Percentiles rank a stretch among this genome's conserved stretches.
Evolutionary conservation across 352 stramenopile species (phyloP).

Genomic region (Globisporangium splendens): DNA sequence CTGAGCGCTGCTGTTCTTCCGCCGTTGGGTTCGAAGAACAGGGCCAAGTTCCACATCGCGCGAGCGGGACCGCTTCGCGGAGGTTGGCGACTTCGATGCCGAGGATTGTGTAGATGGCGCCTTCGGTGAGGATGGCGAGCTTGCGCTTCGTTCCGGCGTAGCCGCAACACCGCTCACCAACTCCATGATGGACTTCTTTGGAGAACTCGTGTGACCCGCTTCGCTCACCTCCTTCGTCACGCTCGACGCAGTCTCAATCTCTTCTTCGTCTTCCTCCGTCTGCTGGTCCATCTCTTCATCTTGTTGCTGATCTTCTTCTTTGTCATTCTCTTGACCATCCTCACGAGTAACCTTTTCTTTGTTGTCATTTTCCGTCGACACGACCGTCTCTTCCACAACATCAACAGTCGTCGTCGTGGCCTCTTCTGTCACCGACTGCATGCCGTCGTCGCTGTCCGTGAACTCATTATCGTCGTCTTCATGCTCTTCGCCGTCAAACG

Average conservation of each 20-base stretch:
- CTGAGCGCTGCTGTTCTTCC: slow-evolving; percentile 41
- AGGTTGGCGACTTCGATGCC: slow-evolving; percentile 3
- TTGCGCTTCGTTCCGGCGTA: not conserved
- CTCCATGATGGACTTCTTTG: slow-evolving; percentile 4
- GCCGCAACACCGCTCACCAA: not conserved
- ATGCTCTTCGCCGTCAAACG: slow-evolving; percentile 17
- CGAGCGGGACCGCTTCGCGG: slow-evolving; percentile 18
- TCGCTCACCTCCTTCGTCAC: not conserved
- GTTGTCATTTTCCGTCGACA: slow-evolving; percentile 18
- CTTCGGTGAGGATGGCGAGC: slow-evolving; percentile 6
- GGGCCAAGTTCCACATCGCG: slow-evolving; percentile 28
- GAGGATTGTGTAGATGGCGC: slow-evolving; percentile 4
- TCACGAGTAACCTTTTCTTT: slow-evolving; percentile 6
- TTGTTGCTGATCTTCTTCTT: slow-evolving; percentile 14
- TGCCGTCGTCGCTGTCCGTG: slow-evolving; percentile 13
- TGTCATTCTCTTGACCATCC: not conserved
- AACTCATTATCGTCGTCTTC: slow-evolving; percentile 6
- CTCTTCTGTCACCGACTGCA: slow-evolving; percentile 16
- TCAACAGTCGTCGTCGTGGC: slow-evolving; percentile 19
- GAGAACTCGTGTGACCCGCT: not conserved
- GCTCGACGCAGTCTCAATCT: not conserved
- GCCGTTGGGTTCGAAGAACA: slow-evolving; percentile 21
- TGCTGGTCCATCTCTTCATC: slow-evolving; percentile 17
- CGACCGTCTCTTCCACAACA: slow-evolving; percentile 10
- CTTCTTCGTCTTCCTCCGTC: not conserved